Evolutionary conservation across 495 filamentous ascomycete species (phyloP).

Genomic region (Trichodelitschia bisporula): DNA sequence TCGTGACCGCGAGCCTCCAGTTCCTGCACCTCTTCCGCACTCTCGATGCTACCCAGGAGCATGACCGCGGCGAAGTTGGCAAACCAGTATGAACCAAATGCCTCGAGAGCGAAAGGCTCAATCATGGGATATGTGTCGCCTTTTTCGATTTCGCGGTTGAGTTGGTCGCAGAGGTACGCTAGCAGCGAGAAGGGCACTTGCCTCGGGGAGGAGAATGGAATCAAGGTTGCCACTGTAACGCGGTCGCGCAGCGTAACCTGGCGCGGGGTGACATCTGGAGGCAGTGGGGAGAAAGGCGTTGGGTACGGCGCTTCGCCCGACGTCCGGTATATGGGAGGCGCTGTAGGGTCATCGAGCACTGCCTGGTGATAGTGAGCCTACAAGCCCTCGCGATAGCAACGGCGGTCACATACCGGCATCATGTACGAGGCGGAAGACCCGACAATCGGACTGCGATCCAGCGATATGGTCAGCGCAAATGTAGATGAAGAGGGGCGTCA

Average conservation of each 20-base stretch:
- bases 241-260: slow-evolving; percentile 78
- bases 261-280: slow-evolving; percentile 44
- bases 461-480: no score
- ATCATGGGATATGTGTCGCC: slow-evolving; percentile 94
- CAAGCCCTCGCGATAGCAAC: no score
- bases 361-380: no score
- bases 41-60: slow-evolving; percentile 58
- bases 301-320: slow-evolving; percentile 40
- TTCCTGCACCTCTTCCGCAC: slow-evolving; percentile 31
- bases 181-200: slow-evolving; percentile 56
- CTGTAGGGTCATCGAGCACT: slow-evolving; percentile 56
- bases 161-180: slow-evolving; percentile 56
- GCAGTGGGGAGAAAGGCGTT: slow-evolving; percentile 33
- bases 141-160: slow-evolving; percentile 86
- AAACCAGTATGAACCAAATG: slow-evolving; percentile 84
- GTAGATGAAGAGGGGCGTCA: no score
- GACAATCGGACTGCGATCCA: no score
- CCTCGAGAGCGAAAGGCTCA: slow-evolving; percentile 43
- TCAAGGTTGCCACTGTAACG: slow-evolving; percentile 69
- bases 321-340: slow-evolving; percentile 32
- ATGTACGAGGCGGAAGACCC: no score
- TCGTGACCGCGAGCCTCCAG: slow-evolving; percentile 32
- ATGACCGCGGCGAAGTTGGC: slow-evolving; percentile 86
- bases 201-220: slow-evolving; percentile 55
- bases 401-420: no score